Evolutionary conservation across 805 yeast genomes (phyloP).

Genomic region (Zygoascus ofunaensis): DNA sequence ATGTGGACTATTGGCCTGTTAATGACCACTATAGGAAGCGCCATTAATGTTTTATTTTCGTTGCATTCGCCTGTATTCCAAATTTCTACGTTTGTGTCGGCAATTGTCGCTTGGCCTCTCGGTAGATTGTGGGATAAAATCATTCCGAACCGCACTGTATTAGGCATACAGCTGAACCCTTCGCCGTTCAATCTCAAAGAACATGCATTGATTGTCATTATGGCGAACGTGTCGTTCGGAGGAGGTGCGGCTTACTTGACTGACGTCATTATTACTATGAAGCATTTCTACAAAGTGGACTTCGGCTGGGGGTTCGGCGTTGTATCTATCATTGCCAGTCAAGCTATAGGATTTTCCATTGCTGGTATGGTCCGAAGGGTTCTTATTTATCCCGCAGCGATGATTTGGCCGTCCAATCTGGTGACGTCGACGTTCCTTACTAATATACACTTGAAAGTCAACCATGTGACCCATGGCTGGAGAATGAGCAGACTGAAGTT

Average conservation of each 20-base stretch:
- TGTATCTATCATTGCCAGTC: conserved; percentile 45
- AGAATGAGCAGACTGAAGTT: conserved; percentile 43
- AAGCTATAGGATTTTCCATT: conserved; percentile 56
- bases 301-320: conserved; percentile 49
- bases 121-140: conserved; percentile 42
- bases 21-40: conserved; percentile 50
- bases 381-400: conserved; percentile 54
- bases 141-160: conserved; percentile 28
- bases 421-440: conserved; percentile 51
- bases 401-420: conserved; percentile 63
- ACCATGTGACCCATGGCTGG: conserved; percentile 55
- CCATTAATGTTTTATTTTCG: conserved; percentile 49
- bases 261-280: conserved; percentile 45
- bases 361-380: conserved; percentile 56
- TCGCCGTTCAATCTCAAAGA: conserved; percentile 58
- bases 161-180: conserved; percentile 41
- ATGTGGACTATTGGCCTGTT: conserved; percentile 46
- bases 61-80: conserved; percentile 48
- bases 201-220: conserved; percentile 47
- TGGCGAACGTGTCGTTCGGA: conserved; percentile 40
- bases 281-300: conserved; percentile 36
- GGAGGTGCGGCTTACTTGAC: conserved; percentile 46
- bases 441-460: conserved; percentile 40
- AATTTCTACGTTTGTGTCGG: conserved; percentile 45
- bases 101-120: conserved; percentile 56